phyloP scores from a whole-genome alignment of 2,329 filamentous ascomycete genomes.

The Fusarium protoensiforme region DNA sequence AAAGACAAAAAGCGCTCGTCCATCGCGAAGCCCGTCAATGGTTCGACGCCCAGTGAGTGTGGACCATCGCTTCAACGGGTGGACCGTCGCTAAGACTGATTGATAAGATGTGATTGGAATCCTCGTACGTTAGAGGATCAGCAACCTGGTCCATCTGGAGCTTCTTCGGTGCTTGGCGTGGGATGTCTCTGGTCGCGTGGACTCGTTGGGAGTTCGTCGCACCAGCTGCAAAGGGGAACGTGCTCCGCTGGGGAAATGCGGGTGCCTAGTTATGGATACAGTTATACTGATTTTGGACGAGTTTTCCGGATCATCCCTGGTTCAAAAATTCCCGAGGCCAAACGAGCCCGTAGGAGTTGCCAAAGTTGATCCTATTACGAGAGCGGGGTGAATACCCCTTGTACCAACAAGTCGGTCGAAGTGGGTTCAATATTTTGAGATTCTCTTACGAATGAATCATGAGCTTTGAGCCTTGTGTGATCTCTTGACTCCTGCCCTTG shows the following conservation, averaged over 20 bases:
- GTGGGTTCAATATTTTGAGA: background rate
- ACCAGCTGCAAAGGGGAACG: background rate
- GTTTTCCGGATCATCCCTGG: background rate
- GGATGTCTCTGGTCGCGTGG: background rate
- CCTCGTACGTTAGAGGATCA: background rate
- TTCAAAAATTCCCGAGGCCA: background rate
- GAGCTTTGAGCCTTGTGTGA: background rate
- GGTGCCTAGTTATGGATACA: background rate
- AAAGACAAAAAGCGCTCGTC: background rate
- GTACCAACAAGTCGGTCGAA: background rate
- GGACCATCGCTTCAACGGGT: background rate
- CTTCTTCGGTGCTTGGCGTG: slow-evolving; percentile 6
- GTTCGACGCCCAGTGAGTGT: background rate
- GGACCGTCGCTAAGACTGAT: background rate
- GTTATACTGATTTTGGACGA: background rate
- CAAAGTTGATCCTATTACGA: background rate
- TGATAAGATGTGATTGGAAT: slow-evolving; percentile 17
- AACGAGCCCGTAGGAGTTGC: background rate
- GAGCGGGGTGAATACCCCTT: background rate
- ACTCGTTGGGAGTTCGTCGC: background rate
- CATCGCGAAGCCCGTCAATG: background rate
- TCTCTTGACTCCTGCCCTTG: background rate
- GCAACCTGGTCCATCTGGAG: background rate
- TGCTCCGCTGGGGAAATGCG: background rate
- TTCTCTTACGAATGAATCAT: background rate